Evolutionary conservation across 176 grass and related monocot species (phyloP).

Genomic region (Eremochloa ophiuroides): DNA sequence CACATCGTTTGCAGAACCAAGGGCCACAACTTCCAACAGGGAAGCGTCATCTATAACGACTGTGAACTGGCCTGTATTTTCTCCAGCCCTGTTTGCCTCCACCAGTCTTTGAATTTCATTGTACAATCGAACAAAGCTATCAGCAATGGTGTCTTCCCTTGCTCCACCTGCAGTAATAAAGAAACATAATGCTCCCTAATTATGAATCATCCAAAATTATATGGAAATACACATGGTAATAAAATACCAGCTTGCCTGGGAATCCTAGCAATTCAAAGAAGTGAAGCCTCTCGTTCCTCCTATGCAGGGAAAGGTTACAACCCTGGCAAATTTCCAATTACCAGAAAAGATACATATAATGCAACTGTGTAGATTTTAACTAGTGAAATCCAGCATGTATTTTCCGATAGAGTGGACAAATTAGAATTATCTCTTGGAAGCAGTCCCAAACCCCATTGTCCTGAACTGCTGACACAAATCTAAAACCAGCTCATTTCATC

Average conservation of each 20-base stretch:
- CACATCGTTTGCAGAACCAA: conserved; percentile 57
- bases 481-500: neutral
- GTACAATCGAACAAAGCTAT: conserved; percentile 57
- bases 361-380: neutral
- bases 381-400: neutral
- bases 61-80: conserved; percentile 37
- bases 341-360: neutral
- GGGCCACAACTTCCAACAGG: conserved; percentile 69
- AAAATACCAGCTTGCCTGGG: conserved; percentile 41
- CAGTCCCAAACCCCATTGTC: neutral
- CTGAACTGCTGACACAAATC: neutral
- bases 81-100: conserved; percentile 29
- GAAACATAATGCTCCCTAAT: conserved; percentile 10
- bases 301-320: conserved; percentile 74
- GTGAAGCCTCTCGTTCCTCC: conserved; percentile 61
- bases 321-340: conserved; percentile 42
- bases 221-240: neutral
- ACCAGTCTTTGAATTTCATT: conserved; percentile 47
- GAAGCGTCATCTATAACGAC: conserved; percentile 81
- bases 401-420: neutral
- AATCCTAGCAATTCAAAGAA: conserved; percentile 77
- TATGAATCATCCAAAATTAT: neutral
- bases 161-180: conserved; percentile 44
- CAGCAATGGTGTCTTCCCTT: conserved; percentile 25
- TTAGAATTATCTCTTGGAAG: neutral